Percentiles rank a stretch among this genome's conserved stretches.
Evolutionary conservation across 2,329 filamentous ascomycete genomes (phyloP).

Genomic region (Blumeria graminis): DNA sequence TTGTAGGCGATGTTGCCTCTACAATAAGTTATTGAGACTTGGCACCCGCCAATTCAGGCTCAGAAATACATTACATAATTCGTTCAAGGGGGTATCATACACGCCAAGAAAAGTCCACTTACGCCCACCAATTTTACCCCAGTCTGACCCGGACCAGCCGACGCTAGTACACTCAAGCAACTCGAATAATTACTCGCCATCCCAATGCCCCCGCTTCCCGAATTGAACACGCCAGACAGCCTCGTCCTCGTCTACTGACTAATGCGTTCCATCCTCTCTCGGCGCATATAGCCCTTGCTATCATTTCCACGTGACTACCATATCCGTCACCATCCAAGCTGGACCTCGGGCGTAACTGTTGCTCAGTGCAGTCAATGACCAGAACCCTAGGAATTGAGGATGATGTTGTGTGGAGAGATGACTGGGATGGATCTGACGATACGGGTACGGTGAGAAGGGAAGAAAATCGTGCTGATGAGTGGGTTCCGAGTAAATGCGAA

Average conservation of each 20-base stretch:
- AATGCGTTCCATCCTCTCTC: constrained; percentile 52
- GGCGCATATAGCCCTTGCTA: constrained; percentile 49
- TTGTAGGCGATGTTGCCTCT: no score
- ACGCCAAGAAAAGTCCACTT: no score
- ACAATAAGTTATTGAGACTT: no score
- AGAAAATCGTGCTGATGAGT: constrained; percentile 7
- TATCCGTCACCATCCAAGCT: constrained; percentile 3
- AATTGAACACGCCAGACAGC: constrained; percentile 50
- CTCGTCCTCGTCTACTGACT: constrained; percentile 39
- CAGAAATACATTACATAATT: no score
- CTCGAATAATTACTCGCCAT: constrained; percentile 20
- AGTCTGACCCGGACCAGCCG: no score
- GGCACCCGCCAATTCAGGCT: no score
- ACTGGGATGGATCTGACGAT: constrained; percentile 6
- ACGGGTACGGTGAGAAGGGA: constrained; percentile 12
- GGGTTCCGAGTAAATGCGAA: constrained; percentile 23
- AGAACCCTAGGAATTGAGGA: constrained; percentile 21
- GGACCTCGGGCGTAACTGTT: neutral
- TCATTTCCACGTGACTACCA: constrained; percentile 41
- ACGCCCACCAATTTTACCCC: no score
- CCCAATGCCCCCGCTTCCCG: constrained; percentile 48
- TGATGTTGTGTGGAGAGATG: constrained; percentile 16
- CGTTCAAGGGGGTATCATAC: no score
- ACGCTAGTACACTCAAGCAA: no score
- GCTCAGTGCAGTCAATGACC: constrained; percentile 32